phyloP scores from a whole-genome alignment of 2,329 filamentous ascomycete species.

The Colletotrichum orchidophilum region DNA sequence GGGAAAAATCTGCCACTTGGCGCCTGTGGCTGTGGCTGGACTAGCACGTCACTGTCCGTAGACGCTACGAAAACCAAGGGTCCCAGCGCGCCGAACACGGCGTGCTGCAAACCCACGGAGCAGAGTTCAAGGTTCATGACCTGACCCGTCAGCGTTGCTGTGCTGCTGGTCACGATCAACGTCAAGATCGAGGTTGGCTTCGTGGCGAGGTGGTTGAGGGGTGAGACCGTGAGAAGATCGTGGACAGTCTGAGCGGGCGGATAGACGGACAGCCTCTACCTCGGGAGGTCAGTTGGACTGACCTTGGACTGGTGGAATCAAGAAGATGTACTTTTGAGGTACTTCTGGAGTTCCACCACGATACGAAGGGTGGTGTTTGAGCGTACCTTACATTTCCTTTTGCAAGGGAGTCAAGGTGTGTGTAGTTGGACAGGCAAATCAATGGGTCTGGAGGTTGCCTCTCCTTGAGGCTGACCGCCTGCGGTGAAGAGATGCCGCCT shows the following conservation, averaged over 20 bases:
- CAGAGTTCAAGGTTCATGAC: neutral
- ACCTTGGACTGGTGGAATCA: neutral
- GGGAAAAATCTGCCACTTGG: constrained; percentile 11
- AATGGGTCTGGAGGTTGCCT: neutral
- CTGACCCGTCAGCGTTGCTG: neutral
- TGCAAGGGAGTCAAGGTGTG: neutral
- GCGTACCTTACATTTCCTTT: neutral
- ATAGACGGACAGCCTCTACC: neutral
- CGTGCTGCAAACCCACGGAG: constrained; percentile 3
- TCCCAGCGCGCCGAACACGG: constrained; percentile 5
- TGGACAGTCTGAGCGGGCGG: constrained; percentile 1
- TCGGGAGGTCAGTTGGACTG: neutral
- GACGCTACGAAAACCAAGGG: constrained; percentile 16
- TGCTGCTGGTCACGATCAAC: neutral
- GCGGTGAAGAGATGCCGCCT: constrained; percentile 23
- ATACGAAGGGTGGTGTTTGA: neutral
- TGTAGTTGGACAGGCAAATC: neutral
- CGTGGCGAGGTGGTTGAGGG: neutral
- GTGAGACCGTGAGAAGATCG: neutral
- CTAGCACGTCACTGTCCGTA: constrained; percentile 6
- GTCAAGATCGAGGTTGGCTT: neutral
- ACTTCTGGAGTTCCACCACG: neutral
- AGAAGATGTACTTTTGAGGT: neutral
- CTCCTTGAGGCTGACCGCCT: neutral
- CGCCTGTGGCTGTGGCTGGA: constrained; percentile 22